These are phyloP conservation scores for Asterochloris erici DNA, from an alignment of 139 green algal species.

Conservation along the genomic window DNA sequence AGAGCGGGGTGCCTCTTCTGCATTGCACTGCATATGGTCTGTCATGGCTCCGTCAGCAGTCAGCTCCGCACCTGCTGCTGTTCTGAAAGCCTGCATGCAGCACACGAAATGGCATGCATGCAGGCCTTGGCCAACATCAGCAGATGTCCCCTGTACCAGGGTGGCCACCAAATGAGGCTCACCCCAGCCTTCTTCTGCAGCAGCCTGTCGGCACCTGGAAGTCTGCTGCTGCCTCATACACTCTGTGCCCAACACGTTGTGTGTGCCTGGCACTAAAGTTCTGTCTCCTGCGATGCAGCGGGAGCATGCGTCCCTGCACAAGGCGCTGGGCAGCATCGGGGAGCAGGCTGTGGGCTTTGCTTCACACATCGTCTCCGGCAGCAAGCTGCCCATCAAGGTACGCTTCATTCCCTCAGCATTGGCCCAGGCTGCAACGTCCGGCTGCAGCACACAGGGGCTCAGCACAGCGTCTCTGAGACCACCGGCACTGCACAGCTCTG, in stretches of 20 bases:
- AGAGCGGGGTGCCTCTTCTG: background rate
- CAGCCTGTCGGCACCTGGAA: background rate
- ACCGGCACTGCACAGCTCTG: background rate
- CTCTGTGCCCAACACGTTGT: background rate
- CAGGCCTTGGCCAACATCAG: background rate
- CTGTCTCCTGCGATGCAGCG: background rate
- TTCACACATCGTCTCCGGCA: background rate
- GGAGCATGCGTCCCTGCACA: background rate
- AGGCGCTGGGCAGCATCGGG: background rate
- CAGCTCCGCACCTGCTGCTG: background rate
- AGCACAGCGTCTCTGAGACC: too few relatives aligned
- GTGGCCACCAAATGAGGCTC: background rate
- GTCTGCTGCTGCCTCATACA: background rate
- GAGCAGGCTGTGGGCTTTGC: background rate
- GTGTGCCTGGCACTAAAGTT: background rate
- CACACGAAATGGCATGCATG: background rate
- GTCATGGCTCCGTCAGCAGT: background rate
- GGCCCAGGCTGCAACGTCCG: background rate
- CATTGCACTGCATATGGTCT: background rate
- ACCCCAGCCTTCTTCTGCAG: background rate
- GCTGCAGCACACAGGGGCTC: background rate
- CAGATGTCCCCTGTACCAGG: background rate
- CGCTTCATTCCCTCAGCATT: background rate
- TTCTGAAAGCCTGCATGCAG: background rate
- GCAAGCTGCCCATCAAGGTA: slow-evolving; percentile 8